Evolutionary conservation across 2,329 filamentous ascomycete species (phyloP), one percentile per base, ranked within the genome.

Genomic region (Trichoderma aggressivum): DNA sequence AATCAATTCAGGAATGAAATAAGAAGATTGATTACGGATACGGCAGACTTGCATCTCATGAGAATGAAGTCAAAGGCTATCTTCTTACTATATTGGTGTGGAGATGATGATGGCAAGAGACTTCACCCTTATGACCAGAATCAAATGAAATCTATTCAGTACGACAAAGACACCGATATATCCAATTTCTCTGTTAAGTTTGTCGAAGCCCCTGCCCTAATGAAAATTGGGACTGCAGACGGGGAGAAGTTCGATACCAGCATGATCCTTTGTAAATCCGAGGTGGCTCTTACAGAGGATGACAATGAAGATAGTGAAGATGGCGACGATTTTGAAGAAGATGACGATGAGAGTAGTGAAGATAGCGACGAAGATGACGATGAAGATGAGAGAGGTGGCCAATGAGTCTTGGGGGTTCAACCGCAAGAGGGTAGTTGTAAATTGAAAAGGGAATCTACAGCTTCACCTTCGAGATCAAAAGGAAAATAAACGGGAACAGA

Each of bases 161-260:
- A 18, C 3, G 7, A 43, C 21, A 5, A 12, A 2, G 26, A 28
- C 3, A 4, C 5, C 1, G 11, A 70, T 28, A 3, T 6, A 16
- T n/a, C 6, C 12, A 7, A 26, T 3, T 12, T 7, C 10, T 32
- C 11, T 14, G 30, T 74, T 5, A 55, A 70, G 14, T 43, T 72
- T 3, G 24, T 70, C 2, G 24, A 73, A 12, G 66, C 64, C 2
- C 74, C 74, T 1, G 34, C 36, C 12, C 43, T 75, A 3, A 12
- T 69, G 14, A 75, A 75, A n/a, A 55, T 70, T 24, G 74, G 74
- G 18, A 74, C 55, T 24, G 74, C 74, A 0, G 71, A 74, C 26
- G 74, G 74, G 0, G 60, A 70, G 10, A 21, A n/a, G 8, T 75
- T 72, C 12, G 63, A 73, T 7, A 21, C 8, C 7, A 18, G 34